Conservation (phyloP, 352 stramenopile genomes). For the Pythium dissimile region DNA sequence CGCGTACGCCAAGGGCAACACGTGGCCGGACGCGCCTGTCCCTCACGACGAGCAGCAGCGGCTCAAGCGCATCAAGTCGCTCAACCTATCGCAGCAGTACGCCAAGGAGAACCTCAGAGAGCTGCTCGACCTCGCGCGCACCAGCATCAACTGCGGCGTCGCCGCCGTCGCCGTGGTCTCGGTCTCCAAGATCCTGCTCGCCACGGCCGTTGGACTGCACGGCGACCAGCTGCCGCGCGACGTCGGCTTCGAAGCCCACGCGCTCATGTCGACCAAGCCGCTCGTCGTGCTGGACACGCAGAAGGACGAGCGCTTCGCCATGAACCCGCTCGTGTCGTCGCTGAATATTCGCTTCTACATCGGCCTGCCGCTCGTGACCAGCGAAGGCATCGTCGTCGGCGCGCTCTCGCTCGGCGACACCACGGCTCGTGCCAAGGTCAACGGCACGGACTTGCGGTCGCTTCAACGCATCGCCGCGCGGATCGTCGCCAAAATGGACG, state of each 20-base stretch:
- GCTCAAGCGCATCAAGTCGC: conserved; percentile 48
- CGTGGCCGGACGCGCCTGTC: conserved; percentile 71
- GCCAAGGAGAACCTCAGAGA: conserved; percentile 70
- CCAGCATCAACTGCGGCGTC: conserved; percentile 66
- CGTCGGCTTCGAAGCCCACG: conserved; percentile 67
- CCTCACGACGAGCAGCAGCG: conserved; percentile 51
- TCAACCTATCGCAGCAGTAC: conserved; percentile 79
- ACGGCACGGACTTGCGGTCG: conserved; percentile 59
- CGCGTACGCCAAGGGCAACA: conserved; percentile 65
- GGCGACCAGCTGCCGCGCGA: conserved; percentile 78
- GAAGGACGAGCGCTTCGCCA: conserved; percentile 71
- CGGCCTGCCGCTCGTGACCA: conserved; percentile 61
- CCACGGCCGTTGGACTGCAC: conserved; percentile 68
- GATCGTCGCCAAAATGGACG: conserved; percentile 75
- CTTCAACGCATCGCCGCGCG: conserved; percentile 63
- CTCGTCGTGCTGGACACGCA: conserved; percentile 72
- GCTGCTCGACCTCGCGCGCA: conserved; percentile 66
- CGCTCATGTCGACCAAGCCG: conserved; percentile 71
- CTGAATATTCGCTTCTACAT: conserved; percentile 81
- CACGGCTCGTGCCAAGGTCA: conserved; percentile 56
- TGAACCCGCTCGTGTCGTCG: conserved; percentile 69
- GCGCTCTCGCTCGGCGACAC: conserved; percentile 71
- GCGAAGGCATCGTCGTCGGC: conserved; percentile 69
- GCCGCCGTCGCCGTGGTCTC: conserved; percentile 69
- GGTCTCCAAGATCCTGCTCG: conserved; percentile 67